Evolutionary conservation across 495 filamentous ascomycete genomes (phyloP), one percentile per base, ranked within the genome.

Genomic region (Bacidia gigantensis): DNA sequence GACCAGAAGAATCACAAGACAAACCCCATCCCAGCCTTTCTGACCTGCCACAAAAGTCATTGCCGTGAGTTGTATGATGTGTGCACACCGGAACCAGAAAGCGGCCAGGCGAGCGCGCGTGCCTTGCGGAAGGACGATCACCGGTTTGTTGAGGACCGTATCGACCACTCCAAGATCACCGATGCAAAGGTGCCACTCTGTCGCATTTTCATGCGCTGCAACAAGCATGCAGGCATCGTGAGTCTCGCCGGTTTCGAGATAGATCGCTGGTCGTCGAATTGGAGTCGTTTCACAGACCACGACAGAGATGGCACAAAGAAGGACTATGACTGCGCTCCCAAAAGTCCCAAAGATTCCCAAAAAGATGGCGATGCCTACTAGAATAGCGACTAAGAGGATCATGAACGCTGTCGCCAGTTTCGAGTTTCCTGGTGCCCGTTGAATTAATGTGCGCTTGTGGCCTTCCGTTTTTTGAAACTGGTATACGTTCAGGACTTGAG

Each of bases 31-130:
- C 12, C 26, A 32, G 11, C 58, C 58, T 50, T 60, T 60, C 26
- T 60, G 55, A 9, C 55, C 58, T 0, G 58, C 56, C 24, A 60
- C 57, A 45, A 52, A 60, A 1, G 58, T 60, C 58, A 60, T 60
- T 3, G 58, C 50, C 26, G 58, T 26, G 11, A 60, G 17, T 18
- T 58, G 56, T 5, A 52, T 2, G 14, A 49, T 11, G 25, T 60
- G 58, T 7, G 55, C 58, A 0, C 52, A n/a, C 12, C 45, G 26
- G 39, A 59, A 56, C 10, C 10, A n/a, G 11, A 39, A 39, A 10
- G 45, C 53, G 0, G 21, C 3, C 7, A 17, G 41, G 1, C 18
- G 29, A 21, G 54, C 1, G n/a, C 25, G 3, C 11, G 12, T 21
- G 21, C 29, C 40, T 3, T 49, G 25, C n/a, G 53, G 53, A 11